These are phyloP conservation scores for Cercospora janseana DNA, from an alignment of 2,329 filamentous ascomycete species.

Conservation along the genomic window DNA sequence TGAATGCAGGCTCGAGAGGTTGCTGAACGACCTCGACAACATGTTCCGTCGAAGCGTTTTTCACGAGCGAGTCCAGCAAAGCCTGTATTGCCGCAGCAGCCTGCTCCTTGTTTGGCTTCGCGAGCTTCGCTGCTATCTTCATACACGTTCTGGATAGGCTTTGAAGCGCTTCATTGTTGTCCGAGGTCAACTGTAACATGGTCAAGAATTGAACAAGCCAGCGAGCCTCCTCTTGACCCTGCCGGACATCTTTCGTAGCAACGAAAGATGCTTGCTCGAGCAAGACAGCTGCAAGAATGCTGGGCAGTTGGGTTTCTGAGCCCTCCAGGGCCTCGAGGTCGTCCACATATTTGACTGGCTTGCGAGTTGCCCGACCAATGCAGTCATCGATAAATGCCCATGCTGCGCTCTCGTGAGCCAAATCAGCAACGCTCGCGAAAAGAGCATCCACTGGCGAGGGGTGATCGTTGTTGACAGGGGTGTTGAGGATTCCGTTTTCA, in stretches of 20 bases:
- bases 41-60: background rate
- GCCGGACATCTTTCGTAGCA: slow-evolving; percentile 15
- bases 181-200: slow-evolving; percentile 17
- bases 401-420: slow-evolving; percentile 41
- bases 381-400: slow-evolving; percentile 82
- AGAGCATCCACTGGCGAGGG: slow-evolving; percentile 44
- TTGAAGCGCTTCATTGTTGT: slow-evolving; percentile 13
- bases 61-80: background rate
- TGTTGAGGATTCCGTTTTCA: slow-evolving; percentile 66
- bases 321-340: slow-evolving; percentile 51
- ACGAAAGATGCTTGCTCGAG: slow-evolving; percentile 74
- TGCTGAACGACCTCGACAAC: background rate
- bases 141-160: background rate
- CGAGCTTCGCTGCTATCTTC: slow-evolving; percentile 12
- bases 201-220: slow-evolving; percentile 29
- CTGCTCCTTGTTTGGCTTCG: background rate
- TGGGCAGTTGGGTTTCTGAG: slow-evolving; percentile 44
- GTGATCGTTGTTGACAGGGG: slow-evolving; percentile 28
- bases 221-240: slow-evolving; percentile 15
- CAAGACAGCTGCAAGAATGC: slow-evolving; percentile 67
- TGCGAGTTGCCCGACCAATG: slow-evolving; percentile 68
- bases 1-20: background rate
- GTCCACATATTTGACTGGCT: slow-evolving; percentile 81
- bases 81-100: background rate
- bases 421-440: slow-evolving; percentile 45